Evolutionary conservation across 805 yeast species (phyloP).

Genomic region (Saccharomycopsis babjevae): DNA sequence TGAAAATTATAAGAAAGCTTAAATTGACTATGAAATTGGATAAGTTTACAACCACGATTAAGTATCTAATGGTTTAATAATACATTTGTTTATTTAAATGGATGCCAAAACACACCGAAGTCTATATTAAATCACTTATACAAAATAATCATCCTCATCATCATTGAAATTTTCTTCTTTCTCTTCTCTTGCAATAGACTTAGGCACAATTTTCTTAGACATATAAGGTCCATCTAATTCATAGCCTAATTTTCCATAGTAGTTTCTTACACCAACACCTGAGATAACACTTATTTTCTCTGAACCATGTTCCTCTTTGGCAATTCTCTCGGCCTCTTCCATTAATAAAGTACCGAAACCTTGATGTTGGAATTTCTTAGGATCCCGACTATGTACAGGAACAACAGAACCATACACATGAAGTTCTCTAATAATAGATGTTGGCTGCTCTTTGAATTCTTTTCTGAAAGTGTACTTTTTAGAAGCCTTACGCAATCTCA

Average conservation of each 20-base stretch:
- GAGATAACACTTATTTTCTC: conserved; percentile 85
- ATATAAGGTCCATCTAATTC: conserved; percentile 91
- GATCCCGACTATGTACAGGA: conserved; percentile 92
- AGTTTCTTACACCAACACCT: conserved; percentile 96
- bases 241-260: conserved; percentile 88
- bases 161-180: conserved; percentile 4
- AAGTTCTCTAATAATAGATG: conserved; percentile 91
- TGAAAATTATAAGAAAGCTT: too few relatives aligned
- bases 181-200: background rate
- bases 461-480: conserved; percentile 84
- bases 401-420: conserved; percentile 98
- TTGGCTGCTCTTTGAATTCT: conserved; percentile 73
- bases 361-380: conserved; percentile 96
- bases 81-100: too few relatives aligned
- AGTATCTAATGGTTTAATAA: too few relatives aligned
- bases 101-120: background rate
- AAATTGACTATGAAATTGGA: too few relatives aligned
- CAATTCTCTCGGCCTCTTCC: conserved; percentile 98
- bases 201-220: conserved; percentile 48
- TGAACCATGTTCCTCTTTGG: conserved; percentile 91
- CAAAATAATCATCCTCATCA: background rate
- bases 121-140: background rate
- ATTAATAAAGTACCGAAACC: conserved; percentile 94
- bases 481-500: conserved; percentile 80
- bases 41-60: too few relatives aligned